Evolutionary conservation across 345 rosid species (phyloP).

Genomic region (Syzygium aromaticum): DNA sequence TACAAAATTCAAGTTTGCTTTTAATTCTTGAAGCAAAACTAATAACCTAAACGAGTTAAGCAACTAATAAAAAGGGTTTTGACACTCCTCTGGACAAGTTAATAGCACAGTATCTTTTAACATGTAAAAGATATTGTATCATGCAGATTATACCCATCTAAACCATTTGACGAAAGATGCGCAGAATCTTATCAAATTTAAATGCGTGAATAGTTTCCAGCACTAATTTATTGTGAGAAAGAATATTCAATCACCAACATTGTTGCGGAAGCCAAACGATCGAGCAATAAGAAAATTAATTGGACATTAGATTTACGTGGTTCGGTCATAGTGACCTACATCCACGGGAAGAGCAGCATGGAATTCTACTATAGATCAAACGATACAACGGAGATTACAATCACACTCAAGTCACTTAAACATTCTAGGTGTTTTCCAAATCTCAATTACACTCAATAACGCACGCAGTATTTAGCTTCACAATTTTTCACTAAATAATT

Average conservation of each 20-base stretch:
- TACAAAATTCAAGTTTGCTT: background rate
- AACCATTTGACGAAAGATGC: background rate
- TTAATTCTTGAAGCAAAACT: background rate
- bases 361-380: too few species aligned
- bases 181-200: background rate
- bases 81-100: background rate
- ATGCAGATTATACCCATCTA: background rate
- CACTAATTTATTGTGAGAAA: background rate
- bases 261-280: too few species aligned
- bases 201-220: background rate
- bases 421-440: too few species aligned
- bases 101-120: fast-evolving
- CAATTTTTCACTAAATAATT: too few species aligned
- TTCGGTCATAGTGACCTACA: too few species aligned
- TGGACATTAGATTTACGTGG: too few species aligned
- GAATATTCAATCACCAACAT: background rate
- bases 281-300: too few species aligned
- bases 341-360: too few species aligned
- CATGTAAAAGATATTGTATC: background rate
- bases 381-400: too few species aligned
- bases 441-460: too few species aligned
- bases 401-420: too few species aligned
- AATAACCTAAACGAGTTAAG: background rate
- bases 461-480: too few species aligned
- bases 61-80: background rate